Percentiles rank a stretch among this genome's conserved stretches.
Conservation (phyloP, 495 filamentous ascomycete species). For the Peziza echinospora region DNA sequence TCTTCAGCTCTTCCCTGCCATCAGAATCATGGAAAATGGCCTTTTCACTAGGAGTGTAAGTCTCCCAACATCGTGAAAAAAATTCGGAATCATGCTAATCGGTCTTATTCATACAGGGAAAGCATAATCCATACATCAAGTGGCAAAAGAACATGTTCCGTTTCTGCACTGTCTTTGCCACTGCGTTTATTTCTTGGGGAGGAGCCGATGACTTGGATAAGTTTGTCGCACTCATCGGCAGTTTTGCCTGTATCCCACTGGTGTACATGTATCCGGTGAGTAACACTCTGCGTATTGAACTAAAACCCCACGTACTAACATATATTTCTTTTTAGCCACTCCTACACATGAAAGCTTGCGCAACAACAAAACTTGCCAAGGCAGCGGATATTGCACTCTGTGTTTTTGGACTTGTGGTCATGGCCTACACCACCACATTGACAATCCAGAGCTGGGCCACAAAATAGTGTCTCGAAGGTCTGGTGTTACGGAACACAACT, state of each 20-base stretch:
- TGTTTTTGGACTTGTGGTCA: constrained; percentile 61
- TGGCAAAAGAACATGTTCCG: constrained; percentile 97
- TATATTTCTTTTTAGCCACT: constrained; percentile 29
- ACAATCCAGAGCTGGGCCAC: constrained; percentile 64
- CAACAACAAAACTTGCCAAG: constrained; percentile 38
- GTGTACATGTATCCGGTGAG: constrained; percentile 75
- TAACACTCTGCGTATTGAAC: constrained; percentile 29
- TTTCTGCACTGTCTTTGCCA: constrained; percentile 71
- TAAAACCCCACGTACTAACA: neutral
- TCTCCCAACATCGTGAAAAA: no score
- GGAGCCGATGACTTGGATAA: constrained; percentile 90
- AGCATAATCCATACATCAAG: constrained; percentile 89
- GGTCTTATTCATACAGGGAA: constrained; percentile 58
- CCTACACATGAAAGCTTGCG: constrained; percentile 64
- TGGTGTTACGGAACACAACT: no score
- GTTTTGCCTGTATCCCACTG: constrained; percentile 90
- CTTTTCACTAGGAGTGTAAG: constrained; percentile 28
- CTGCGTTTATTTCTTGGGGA: constrained; percentile 70
- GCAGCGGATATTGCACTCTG: constrained; percentile 51
- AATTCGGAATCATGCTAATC: constrained; percentile 37
- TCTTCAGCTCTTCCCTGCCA: constrained; percentile 89
- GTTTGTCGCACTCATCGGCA: constrained; percentile 85
- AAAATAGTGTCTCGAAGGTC: no score
- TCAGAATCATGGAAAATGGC: constrained; percentile 49
- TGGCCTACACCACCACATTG: constrained; percentile 71